A percentile compares a stretch with the other conserved stretches of the same genome.
Conservation (phyloP, 306 rosid species). For the Vicia sativa region DNA sequence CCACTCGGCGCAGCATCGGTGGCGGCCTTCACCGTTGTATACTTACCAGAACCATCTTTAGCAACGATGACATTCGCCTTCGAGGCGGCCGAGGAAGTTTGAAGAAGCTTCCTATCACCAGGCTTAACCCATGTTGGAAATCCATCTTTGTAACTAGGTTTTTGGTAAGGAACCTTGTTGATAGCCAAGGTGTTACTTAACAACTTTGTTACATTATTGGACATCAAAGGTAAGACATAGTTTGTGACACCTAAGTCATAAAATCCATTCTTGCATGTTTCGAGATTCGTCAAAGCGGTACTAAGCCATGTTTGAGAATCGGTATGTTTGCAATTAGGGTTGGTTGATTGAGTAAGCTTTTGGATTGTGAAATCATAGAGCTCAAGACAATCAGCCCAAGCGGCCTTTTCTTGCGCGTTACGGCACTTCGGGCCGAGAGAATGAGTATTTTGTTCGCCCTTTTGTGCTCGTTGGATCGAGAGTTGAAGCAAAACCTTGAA, state of each 20-base stretch:
- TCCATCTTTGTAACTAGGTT: slow-evolving; percentile 44
- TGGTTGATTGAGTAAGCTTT: slow-evolving; percentile 52
- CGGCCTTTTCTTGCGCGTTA: slow-evolving; percentile 50
- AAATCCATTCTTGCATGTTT: slow-evolving; percentile 68
- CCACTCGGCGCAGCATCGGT: slow-evolving; percentile 51
- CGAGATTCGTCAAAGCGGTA: slow-evolving; percentile 75
- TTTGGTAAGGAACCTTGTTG: slow-evolving; percentile 42
- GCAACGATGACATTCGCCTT: slow-evolving; percentile 71
- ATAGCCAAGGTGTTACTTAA: slow-evolving; percentile 66
- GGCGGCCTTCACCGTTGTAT: slow-evolving; percentile 57
- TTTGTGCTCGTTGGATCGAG: slow-evolving; percentile 55
- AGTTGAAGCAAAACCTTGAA: slow-evolving; percentile 51
- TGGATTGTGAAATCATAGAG: slow-evolving; percentile 58
- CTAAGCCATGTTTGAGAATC: slow-evolving; percentile 77
- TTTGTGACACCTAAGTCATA: slow-evolving; percentile 57
- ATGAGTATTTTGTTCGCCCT: slow-evolving; percentile 38
- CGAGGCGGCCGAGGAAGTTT: slow-evolving; percentile 53
- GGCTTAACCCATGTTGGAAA: slow-evolving; percentile 78
- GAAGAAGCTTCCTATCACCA: slow-evolving; percentile 69
- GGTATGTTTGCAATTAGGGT: slow-evolving; percentile 42
- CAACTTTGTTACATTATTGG: slow-evolving; percentile 64
- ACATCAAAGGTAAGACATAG: slow-evolving; percentile 46
- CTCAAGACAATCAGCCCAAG: slow-evolving; percentile 72
- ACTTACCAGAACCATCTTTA: slow-evolving; percentile 73
- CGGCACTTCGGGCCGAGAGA: slow-evolving; percentile 58